These are phyloP conservation scores for Scedosporium apiospermum DNA, from an alignment of 2,329 filamentous ascomycete genomes.

Conservation along the genomic window DNA sequence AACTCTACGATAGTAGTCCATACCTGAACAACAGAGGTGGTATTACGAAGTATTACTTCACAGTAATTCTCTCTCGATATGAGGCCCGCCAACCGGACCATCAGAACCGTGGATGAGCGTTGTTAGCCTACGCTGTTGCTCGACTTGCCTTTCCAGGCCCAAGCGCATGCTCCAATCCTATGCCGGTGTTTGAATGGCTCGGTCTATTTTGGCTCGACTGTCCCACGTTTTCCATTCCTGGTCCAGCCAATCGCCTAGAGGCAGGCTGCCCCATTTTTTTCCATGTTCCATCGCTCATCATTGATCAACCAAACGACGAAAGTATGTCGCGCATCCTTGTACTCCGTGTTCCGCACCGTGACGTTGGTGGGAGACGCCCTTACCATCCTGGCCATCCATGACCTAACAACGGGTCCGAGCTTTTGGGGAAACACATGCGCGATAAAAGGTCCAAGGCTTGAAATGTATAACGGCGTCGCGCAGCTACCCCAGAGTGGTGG, in stretches of 20 bases:
- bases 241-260: neutral
- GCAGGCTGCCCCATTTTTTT: neutral
- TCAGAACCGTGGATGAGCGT: no score
- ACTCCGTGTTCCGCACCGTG: neutral
- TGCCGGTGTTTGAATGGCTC: conserved; percentile 1
- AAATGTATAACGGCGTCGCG: neutral
- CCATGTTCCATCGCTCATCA: neutral
- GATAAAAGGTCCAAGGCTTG: neutral
- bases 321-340: neutral
- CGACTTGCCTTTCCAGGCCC: neutral
- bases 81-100: neutral
- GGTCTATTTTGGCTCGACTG: neutral
- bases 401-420: neutral
- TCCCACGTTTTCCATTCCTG: neutral
- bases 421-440: neutral
- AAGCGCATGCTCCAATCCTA: neutral
- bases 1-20: no score
- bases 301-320: neutral
- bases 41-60: no score
- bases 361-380: no score
- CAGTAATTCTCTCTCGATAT: neutral
- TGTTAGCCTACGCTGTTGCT: neutral
- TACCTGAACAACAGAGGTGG: no score
- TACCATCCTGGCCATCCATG: neutral
- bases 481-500: neutral